Evolutionary conservation across 208 protist genomes (phyloP).

Genomic region (Chromosphaera perkinsii): DNA sequence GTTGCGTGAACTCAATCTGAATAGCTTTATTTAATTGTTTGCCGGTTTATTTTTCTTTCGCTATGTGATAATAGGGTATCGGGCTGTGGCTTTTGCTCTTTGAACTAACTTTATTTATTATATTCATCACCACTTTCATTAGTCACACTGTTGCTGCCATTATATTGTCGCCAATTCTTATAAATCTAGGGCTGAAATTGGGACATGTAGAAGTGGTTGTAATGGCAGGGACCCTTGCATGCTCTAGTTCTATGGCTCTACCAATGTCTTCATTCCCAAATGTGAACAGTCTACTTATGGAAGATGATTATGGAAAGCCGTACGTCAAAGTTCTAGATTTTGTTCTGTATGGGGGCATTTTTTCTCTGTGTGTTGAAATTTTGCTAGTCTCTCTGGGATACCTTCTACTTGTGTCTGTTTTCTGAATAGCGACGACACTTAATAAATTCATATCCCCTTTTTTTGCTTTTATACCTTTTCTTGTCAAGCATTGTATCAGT

Average conservation of each 20-base stretch:
- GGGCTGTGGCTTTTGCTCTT: too few relatives aligned
- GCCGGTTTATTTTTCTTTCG: too few relatives aligned
- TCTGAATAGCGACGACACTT: too few relatives aligned
- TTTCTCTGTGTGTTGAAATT: conserved; percentile 6
- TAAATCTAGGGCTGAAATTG: conserved; percentile 61
- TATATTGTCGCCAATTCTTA: conserved; percentile 80
- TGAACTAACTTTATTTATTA: too few relatives aligned
- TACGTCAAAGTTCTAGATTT: conserved; percentile 81
- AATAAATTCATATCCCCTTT: too few relatives aligned
- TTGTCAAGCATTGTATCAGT: too few relatives aligned
- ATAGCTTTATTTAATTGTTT: too few relatives aligned
- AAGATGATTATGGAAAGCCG: conserved; percentile 70
- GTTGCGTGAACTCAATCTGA: too few relatives aligned
- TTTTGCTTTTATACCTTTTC: too few relatives aligned
- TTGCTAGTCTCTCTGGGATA: conserved; percentile 22
- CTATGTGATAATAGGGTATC: too few relatives aligned
- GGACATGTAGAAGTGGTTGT: conserved; percentile 54
- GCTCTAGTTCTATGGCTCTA: conserved; percentile 78
- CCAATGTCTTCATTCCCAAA: conserved; percentile 88
- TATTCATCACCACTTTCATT: conserved; percentile 76
- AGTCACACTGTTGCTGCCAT: conserved; percentile 84
- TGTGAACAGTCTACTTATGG: conserved; percentile 75
- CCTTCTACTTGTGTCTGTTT: neutral
- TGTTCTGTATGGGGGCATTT: conserved; percentile 40
- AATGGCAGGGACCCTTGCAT: conserved; percentile 27